Conservation (phyloP, 2,329 filamentous ascomycete species). For the Phialophora chinensis region DNA sequence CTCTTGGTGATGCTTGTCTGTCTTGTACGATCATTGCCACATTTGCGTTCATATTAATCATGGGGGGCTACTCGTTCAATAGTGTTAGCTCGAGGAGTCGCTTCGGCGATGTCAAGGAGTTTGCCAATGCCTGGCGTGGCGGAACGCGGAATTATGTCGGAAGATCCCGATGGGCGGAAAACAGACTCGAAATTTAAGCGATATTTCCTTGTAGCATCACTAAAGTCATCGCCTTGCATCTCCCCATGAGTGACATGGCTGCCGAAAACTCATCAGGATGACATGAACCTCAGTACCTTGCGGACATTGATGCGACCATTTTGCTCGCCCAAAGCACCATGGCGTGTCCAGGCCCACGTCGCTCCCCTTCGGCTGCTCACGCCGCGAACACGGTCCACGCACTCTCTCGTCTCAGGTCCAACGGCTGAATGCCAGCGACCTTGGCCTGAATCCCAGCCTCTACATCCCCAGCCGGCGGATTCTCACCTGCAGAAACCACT, state of each 20-base stretch:
- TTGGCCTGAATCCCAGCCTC: neutral
- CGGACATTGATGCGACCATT: neutral
- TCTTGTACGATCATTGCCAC: neutral
- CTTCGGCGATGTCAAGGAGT: neutral
- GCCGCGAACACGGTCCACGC: neutral
- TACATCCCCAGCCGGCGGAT: constrained; percentile 1
- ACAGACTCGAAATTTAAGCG: neutral
- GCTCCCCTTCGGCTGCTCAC: neutral
- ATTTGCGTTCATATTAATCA: neutral
- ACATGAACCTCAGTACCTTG: neutral
- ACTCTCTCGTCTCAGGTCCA: neutral
- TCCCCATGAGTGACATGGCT: neutral
- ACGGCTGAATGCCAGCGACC: constrained; percentile 4
- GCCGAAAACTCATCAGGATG: neutral
- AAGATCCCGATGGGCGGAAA: neutral
- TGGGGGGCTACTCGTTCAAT: neutral
- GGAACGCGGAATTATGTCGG: neutral
- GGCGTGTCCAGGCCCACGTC: constrained; percentile 2
- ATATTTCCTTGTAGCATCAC: neutral
- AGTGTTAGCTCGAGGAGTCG: neutral
- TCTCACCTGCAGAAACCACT: neutral
- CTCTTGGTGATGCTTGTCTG: neutral
- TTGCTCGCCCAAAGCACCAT: neutral
- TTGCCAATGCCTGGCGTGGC: neutral
- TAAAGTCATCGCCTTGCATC: neutral